A percentile compares a stretch with the other conserved stretches of the same genome.
Evolutionary conservation across 2,329 filamentous ascomycete genomes (phyloP).

Genomic region (Penicillium sp.): DNA sequence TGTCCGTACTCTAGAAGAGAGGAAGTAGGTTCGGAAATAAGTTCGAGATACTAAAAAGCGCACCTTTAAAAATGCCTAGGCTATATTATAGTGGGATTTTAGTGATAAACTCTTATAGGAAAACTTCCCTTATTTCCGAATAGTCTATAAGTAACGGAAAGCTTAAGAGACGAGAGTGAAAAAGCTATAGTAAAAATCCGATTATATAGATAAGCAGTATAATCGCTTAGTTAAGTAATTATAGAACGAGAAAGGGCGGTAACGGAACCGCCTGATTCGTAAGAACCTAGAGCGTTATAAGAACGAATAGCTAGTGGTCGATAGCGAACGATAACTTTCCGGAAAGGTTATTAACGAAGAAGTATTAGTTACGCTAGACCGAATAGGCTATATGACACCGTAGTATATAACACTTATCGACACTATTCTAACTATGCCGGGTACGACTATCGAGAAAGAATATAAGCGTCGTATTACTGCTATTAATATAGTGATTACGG

Average conservation of each 20-base stretch:
- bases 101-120: constrained; percentile 5
- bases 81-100: constrained; percentile 10
- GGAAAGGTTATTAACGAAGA: constrained; percentile 27
- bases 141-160: too few species aligned
- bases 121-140: too few species aligned
- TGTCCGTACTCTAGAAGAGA: constrained; percentile 20
- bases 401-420: constrained; percentile 27
- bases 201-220: constrained; percentile 13
- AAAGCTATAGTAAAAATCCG: constrained; percentile 14
- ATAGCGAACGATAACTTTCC: constrained; percentile 24
- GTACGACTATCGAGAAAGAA: constrained; percentile 25
- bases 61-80: constrained; percentile 15
- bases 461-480: constrained; percentile 24
- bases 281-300: constrained; percentile 29
- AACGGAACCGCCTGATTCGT: constrained; percentile 21
- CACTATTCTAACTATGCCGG: constrained; percentile 25
- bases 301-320: constrained; percentile 29
- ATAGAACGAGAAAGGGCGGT: constrained; percentile 22
- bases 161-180: constrained; percentile 6
- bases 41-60: constrained; percentile 15
- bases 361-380: constrained; percentile 23
- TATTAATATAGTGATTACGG: constrained; percentile 27
- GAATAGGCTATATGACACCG: constrained; percentile 22
- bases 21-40: constrained; percentile 18
- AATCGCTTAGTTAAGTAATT: constrained; percentile 13